These are phyloP conservation scores for Gamsiella multidivaricata DNA, from an alignment of 192 early-diverging fungal species.

Conservation along the genomic window DNA sequence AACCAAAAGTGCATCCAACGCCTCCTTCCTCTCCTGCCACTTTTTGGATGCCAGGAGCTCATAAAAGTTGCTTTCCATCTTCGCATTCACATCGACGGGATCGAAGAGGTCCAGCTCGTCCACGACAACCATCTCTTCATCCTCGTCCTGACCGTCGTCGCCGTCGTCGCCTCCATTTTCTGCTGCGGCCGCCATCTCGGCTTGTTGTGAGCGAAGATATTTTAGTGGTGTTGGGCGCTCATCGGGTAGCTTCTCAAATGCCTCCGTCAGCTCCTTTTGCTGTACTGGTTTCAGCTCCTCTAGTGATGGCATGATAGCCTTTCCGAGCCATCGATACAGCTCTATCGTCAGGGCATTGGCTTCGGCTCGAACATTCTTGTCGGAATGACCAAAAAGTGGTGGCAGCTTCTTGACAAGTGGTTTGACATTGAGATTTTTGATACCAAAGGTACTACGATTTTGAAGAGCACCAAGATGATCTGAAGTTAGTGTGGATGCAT, in stretches of 20 bases:
- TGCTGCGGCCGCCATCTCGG: slow-evolving; percentile 58
- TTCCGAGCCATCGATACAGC: slow-evolving; percentile 93
- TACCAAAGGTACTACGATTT: slow-evolving; percentile 80
- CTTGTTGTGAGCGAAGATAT: slow-evolving; percentile 86
- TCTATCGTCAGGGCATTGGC: slow-evolving; percentile 75
- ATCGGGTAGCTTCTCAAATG: slow-evolving; percentile 76
- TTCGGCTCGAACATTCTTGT: slow-evolving; percentile 93
- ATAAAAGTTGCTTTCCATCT: slow-evolving; percentile 87
- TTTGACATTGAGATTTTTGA: slow-evolving; percentile 82
- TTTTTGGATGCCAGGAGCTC: slow-evolving; percentile 83
- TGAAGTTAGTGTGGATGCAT: slow-evolving; percentile 1
- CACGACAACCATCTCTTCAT: slow-evolving; percentile 67
- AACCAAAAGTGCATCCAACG: slow-evolving; percentile 77
- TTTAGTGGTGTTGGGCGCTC: slow-evolving; percentile 74
- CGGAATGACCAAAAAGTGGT: slow-evolving; percentile 93
- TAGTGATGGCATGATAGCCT: slow-evolving; percentile 81
- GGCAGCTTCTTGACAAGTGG: slow-evolving; percentile 86
- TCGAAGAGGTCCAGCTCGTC: slow-evolving; percentile 89
- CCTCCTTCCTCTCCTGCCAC: slow-evolving; percentile 98
- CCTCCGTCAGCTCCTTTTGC: slow-evolving; percentile 89
- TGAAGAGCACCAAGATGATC: background rate
- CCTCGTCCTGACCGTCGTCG: slow-evolving; percentile 60
- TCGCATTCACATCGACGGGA: slow-evolving; percentile 89
- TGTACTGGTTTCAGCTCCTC: slow-evolving; percentile 94
- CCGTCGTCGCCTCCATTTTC: slow-evolving; percentile 47